Evolutionary conservation across 1,284 basidiomycete genomes (phyloP).

Genomic region (Fistulinella cinereoalba): DNA sequence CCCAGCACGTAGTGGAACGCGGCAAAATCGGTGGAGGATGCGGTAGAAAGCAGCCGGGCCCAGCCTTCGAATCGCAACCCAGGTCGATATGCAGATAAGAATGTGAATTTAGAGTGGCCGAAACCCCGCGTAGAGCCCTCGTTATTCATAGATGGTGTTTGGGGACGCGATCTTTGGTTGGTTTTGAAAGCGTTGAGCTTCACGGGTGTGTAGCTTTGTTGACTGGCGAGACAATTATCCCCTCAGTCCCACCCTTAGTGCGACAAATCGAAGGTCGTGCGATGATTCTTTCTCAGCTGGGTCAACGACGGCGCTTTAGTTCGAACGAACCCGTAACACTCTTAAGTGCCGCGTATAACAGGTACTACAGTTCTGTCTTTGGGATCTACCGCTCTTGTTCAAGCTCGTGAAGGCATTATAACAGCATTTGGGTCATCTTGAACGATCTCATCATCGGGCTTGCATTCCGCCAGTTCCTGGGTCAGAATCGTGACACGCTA

Average conservation of each 20-base stretch:
- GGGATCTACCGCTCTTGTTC: background rate
- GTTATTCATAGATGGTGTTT: background rate
- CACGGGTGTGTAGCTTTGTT: slow-evolving; percentile 17
- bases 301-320: slow-evolving; percentile 33
- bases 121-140: background rate
- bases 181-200: slow-evolving; percentile 25
- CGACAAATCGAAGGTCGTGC: slow-evolving; percentile 50
- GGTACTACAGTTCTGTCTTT: slow-evolving; percentile 40
- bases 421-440: slow-evolving; percentile 85
- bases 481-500: slow-evolving; percentile 54
- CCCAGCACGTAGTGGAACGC: slow-evolving; percentile 27
- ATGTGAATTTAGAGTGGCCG: background rate
- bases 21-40: slow-evolving; percentile 26
- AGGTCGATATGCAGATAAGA: slow-evolving; percentile 4
- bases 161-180: slow-evolving; percentile 2
- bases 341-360: slow-evolving; percentile 52
- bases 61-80: background rate
- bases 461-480: slow-evolving; percentile 66
- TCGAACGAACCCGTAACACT: slow-evolving; percentile 8
- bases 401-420: slow-evolving; percentile 69
- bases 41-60: slow-evolving; percentile 12
- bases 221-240: background rate
- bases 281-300: slow-evolving; percentile 43
- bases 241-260: slow-evolving; percentile 26
- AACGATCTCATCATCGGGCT: slow-evolving; percentile 87